These are phyloP conservation scores for Carex sylvatica DNA, from an alignment of 202 grass and related monocot species.

Conservation along the genomic window DNA sequence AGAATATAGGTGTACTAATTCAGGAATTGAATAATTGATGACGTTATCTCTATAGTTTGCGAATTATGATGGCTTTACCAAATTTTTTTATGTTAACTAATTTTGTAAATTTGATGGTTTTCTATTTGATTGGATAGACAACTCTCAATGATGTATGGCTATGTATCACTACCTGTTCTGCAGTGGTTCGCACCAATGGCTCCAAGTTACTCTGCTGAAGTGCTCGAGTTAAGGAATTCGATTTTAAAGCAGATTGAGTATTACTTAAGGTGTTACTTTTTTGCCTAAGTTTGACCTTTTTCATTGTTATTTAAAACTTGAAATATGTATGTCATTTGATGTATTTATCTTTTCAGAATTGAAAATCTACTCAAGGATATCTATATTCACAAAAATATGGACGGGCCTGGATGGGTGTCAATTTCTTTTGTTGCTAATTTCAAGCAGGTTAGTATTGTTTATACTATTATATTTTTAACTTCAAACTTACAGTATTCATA, in stretches of 20 bases:
- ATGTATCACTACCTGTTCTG: neutral
- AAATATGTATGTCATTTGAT: slow-evolving; percentile 15
- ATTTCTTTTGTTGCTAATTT: slow-evolving; percentile 57
- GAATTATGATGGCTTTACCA: no score
- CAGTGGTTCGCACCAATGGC: slow-evolving; percentile 25
- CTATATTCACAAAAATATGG: slow-evolving; percentile 51
- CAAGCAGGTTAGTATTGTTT: slow-evolving; percentile 45
- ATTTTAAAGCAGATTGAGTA: slow-evolving; percentile 62
- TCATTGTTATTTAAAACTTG: neutral
- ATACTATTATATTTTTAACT: slow-evolving; percentile 9
- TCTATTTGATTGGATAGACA: slow-evolving; percentile 32
- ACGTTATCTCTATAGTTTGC: no score
- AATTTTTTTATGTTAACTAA: neutral
- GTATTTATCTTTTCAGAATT: slow-evolving; percentile 37
- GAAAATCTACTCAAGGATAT: slow-evolving; percentile 69
- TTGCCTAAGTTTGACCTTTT: neutral
- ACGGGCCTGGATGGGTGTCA: slow-evolving; percentile 77
- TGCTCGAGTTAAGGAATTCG: slow-evolving; percentile 19
- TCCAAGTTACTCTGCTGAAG: neutral
- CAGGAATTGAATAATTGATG: no score
- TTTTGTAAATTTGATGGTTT: neutral
- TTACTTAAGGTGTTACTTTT: slow-evolving; percentile 68
- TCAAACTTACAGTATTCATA: neutral
- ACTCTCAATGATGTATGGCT: slow-evolving; percentile 19
- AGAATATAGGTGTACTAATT: no score